Percentiles rank a stretch among this genome's conserved stretches.
Evolutionary conservation across 768 basidiomycete species (phyloP).

Genomic region (Hypsizygus marmoreus): DNA sequence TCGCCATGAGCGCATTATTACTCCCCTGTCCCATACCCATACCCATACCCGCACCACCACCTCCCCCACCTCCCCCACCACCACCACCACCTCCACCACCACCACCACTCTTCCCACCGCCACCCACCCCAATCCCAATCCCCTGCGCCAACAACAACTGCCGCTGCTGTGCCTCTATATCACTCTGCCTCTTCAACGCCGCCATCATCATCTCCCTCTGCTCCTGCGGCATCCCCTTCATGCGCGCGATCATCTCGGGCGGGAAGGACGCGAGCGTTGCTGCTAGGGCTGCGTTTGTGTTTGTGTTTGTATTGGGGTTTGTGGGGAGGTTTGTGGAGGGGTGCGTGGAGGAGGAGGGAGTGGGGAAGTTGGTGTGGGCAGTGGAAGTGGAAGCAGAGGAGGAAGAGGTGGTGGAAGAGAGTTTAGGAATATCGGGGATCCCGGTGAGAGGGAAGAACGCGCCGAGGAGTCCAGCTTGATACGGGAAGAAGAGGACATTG

Average conservation of each 20-base stretch:
- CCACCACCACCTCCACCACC: too few relatives aligned
- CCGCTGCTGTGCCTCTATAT: constrained; percentile 5
- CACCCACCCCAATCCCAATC: too few relatives aligned
- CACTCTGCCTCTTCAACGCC: constrained; percentile 16
- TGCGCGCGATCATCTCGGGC: constrained; percentile 17
- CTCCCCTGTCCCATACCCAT: background rate
- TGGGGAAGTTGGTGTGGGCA: too few relatives aligned
- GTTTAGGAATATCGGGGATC: constrained; percentile 38
- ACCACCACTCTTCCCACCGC: too few relatives aligned
- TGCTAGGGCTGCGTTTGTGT: too few relatives aligned
- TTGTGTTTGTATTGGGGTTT: too few relatives aligned
- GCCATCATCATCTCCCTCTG: constrained; percentile 23
- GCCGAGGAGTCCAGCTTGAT: constrained; percentile 20
- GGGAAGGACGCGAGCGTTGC: too few relatives aligned
- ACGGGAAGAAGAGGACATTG: constrained; percentile 41
- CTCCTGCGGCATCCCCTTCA: constrained; percentile 26
- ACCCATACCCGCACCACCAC: background rate
- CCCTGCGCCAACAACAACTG: constrained; percentile 9
- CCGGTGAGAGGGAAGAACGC: constrained; percentile 41
- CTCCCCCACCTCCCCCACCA: too few relatives aligned
- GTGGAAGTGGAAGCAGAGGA: constrained; percentile 10
- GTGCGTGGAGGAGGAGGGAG: too few relatives aligned
- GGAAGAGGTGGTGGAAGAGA: background rate
- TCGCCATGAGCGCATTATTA: constrained; percentile 10
- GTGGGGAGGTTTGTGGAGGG: too few relatives aligned